These are phyloP conservation scores for Trichosporon faecale DNA, from an alignment of 1,284 basidiomycete genomes.

Conservation along the genomic window DNA sequence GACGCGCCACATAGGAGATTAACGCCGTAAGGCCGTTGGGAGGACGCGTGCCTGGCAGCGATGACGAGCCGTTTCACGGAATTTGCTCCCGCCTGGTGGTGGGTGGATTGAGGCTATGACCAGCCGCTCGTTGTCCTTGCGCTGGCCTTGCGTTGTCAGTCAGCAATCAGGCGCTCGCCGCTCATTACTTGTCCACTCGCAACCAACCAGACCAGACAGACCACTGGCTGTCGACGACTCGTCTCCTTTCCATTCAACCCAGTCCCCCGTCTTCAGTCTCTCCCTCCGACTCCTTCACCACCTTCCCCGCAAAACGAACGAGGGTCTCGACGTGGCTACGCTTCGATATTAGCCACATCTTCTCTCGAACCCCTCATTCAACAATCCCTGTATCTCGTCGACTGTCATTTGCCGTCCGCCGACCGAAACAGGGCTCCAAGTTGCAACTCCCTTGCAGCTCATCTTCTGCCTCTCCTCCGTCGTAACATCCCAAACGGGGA, in stretches of 20 bases:
- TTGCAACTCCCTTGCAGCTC: neutral
- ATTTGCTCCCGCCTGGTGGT: neutral
- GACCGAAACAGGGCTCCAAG: neutral
- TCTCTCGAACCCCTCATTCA: neutral
- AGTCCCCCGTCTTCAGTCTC: neutral
- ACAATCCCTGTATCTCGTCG: neutral
- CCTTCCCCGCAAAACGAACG: neutral
- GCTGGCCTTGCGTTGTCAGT: neutral
- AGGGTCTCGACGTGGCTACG: neutral
- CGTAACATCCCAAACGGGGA: neutral
- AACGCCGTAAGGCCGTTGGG: neutral
- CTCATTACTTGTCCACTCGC: constrained; percentile 11
- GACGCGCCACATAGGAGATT: neutral
- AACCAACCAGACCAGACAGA: neutral
- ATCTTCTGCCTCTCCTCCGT: neutral
- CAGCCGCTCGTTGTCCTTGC: neutral
- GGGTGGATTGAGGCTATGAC: neutral
- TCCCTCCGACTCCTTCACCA: neutral
- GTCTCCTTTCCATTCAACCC: neutral
- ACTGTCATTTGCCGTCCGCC: neutral
- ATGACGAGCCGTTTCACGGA: constrained; percentile 3
- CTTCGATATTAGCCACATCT: neutral
- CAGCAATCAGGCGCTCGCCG: constrained; percentile 7
- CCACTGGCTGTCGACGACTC: neutral
- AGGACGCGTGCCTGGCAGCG: neutral